These are phyloP conservation scores for Hondaea fermentalgiana DNA, from an alignment of 108 stramenopile genomes.

Conservation along the genomic window DNA sequence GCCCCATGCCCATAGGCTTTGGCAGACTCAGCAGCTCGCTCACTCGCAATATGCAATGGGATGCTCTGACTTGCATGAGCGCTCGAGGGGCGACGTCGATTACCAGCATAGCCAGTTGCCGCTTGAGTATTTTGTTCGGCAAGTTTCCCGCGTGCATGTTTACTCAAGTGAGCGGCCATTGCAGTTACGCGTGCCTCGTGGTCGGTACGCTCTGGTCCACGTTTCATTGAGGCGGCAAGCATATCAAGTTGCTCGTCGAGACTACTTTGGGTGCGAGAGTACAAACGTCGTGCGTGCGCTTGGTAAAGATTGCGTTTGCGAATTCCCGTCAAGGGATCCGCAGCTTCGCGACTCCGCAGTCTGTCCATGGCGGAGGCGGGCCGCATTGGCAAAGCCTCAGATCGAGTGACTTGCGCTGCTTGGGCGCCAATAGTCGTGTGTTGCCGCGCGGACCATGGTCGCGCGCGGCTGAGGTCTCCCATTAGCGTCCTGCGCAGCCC, in stretches of 20 bases:
- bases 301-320: neutral
- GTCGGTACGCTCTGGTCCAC: neutral
- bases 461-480: neutral
- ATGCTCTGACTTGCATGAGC: neutral
- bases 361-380: neutral
- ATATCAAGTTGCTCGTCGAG: neutral
- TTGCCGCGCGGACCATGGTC: neutral
- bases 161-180: neutral
- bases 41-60: neutral
- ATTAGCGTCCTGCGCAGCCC: no score
- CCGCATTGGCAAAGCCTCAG: neutral
- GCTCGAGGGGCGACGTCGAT: neutral
- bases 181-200: neutral
- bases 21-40: neutral
- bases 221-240: neutral
- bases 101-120: neutral
- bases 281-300: neutral
- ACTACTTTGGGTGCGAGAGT: neutral
- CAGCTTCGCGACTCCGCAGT: neutral
- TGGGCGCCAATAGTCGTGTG: neutral
- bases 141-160: neutral
- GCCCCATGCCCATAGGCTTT: neutral
- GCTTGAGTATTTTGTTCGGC: neutral
- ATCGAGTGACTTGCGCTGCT: neutral
- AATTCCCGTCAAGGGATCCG: neutral